phyloP scores from a whole-genome alignment of 169 alveolate species.

The Plasmodium billcollinsi region DNA sequence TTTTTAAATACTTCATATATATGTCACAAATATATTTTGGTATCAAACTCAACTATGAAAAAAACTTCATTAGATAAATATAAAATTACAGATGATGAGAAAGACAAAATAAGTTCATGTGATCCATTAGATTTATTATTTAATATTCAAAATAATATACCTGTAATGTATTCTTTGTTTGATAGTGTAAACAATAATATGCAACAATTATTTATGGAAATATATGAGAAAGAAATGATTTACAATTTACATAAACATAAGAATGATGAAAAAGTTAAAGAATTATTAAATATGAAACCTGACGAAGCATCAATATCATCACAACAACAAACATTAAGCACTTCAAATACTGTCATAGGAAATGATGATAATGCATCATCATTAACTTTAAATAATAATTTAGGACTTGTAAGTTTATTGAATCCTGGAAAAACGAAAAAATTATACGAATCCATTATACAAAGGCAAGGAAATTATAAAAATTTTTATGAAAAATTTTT shows the following conservation, averaged over 20 bases:
- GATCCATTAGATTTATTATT: slow-evolving; percentile 28
- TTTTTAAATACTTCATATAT: slow-evolving; percentile 22
- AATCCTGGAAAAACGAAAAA: not conserved
- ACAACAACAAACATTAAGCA: not conserved
- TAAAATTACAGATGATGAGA: not conserved
- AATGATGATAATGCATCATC: not conserved
- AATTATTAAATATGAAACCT: not conserved
- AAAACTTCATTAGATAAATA: not conserved
- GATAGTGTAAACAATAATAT: slow-evolving; percentile 4
- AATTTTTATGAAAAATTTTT: slow-evolving; percentile 1
- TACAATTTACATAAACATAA: slow-evolving; percentile 24
- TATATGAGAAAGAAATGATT: slow-evolving; percentile 40
- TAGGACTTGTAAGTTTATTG: not conserved
- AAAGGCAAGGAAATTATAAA: not conserved
- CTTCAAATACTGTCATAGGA: not conserved
- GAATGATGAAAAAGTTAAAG: not conserved
- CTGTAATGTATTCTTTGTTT: slow-evolving; percentile 47
- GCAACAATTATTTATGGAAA: slow-evolving; percentile 6
- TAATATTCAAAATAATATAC: slow-evolving; percentile 39
- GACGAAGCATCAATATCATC: not conserved
- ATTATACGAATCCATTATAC: not conserved
- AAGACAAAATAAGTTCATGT: not conserved
- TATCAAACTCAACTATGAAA: slow-evolving; percentile 22
- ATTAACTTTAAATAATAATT: not conserved
- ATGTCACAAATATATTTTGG: slow-evolving; percentile 40